Evolutionary conservation across 306 rosid genomes (phyloP).

Genomic region (Sicyos edulis): DNA sequence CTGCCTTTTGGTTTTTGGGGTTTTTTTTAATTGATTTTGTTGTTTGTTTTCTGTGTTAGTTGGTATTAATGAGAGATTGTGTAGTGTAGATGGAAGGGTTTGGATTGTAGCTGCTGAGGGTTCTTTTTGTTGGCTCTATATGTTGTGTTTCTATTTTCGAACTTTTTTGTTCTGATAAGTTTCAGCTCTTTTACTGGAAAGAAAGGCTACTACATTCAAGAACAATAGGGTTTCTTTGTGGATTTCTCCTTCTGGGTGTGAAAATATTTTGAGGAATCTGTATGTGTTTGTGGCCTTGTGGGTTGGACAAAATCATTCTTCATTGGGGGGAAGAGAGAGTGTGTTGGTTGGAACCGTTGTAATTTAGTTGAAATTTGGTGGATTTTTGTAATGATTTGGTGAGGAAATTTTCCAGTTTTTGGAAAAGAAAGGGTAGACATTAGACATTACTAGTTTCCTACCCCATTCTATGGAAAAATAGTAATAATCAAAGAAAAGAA

Average conservation of each 20-base stretch:
- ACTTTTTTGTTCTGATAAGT: not conserved
- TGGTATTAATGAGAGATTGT: not conserved
- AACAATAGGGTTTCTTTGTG: not conserved
- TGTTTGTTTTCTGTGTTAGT: not conserved
- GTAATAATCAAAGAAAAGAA: not conserved
- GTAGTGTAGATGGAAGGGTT: conserved; percentile 1
- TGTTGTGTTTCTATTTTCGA: not conserved
- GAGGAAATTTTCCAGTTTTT: not conserved
- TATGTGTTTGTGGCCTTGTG: not conserved
- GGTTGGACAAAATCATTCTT: not conserved
- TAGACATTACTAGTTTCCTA: not conserved
- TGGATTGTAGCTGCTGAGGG: conserved; percentile 4
- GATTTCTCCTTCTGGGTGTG: conserved; percentile 2
- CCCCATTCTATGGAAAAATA: not conserved
- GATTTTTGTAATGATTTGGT: not conserved
- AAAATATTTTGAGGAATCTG: not conserved
- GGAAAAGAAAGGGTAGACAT: not conserved
- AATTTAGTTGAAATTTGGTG: conserved; percentile 14
- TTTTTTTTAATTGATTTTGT: not conserved
- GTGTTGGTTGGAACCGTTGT: conserved; percentile 13
- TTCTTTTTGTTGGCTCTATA: conserved; percentile 1
- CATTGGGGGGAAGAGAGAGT: not conserved
- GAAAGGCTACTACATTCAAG: not conserved
- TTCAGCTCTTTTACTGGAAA: not conserved
- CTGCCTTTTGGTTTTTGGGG: not conserved